Conservation (phyloP, 2,329 filamentous ascomycete genomes). For the Cadophora sp. region DNA sequence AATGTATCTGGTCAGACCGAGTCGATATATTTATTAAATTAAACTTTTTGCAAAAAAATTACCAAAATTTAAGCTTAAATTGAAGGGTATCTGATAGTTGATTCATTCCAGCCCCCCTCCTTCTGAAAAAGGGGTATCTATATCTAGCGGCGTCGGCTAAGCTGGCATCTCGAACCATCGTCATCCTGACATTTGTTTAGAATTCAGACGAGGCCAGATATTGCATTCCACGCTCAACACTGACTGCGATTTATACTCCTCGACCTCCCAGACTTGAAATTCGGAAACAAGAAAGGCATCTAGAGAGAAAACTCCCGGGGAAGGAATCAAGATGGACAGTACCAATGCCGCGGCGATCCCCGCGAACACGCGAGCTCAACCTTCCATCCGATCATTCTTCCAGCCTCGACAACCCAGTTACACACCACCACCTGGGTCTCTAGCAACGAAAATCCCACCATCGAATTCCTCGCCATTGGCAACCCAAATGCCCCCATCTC, state of each 20-base stretch:
- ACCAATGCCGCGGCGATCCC: slow-evolving; percentile 24
- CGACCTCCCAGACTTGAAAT: not conserved
- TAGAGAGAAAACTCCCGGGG: not conserved
- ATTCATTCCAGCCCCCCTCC: slow-evolving; percentile 1
- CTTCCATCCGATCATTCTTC: slow-evolving; percentile 70
- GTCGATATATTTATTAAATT: no score
- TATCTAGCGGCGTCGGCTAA: slow-evolving; percentile 14
- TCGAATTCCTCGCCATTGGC: not conserved
- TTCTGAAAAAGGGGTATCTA: slow-evolving; percentile 18
- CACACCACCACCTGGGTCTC: slow-evolving; percentile 48
- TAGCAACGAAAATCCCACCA: slow-evolving; percentile 14
- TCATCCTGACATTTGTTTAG: slow-evolving; percentile 16
- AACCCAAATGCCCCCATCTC: not conserved
- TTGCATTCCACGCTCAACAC: slow-evolving; percentile 17
- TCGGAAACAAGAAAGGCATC: not conserved
- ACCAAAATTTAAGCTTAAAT: slow-evolving; percentile 3
- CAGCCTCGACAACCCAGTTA: slow-evolving; percentile 56
- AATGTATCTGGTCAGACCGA: no score
- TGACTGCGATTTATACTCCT: not conserved
- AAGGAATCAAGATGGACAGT: slow-evolving; percentile 30
- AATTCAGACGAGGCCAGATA: slow-evolving; percentile 12
- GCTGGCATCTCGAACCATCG: slow-evolving; percentile 6
- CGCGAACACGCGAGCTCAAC: slow-evolving; percentile 46
- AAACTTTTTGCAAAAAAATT: no score
- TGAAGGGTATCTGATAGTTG: not conserved